Evolutionary conservation across 2,329 filamentous ascomycete genomes (phyloP), one percentile per base, ranked within the genome.

Genomic region (Truncatella angustata): DNA sequence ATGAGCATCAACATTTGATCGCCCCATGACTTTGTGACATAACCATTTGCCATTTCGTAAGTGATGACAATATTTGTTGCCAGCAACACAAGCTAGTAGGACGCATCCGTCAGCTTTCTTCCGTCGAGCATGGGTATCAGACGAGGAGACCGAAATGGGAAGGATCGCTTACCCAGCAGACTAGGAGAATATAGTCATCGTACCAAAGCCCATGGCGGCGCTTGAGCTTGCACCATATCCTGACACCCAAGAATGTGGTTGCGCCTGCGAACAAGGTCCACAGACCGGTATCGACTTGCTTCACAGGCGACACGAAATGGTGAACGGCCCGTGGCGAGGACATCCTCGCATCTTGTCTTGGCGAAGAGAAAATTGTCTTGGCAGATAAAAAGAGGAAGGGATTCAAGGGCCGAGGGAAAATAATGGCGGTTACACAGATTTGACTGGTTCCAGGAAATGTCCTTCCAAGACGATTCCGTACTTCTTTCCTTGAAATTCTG

Each of bases 1-100:
- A 80, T 78, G 51, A 80, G 65, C 56, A 79, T 78, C 58, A 77
- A 75, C 76, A 79, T 79, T 50, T 70, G 71, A 55, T 78, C 74
- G 53, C 75, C 72, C 77, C 77, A 80, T 16, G 65, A 59, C n/a
- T 73, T 51, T n/a, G 37, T 44, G 30, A 51, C 49, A 26, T 51
- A 51, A 10, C 49, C 49, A 20, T 18, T 45, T 9, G 39, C 39
- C 37, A 51, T 44, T 26, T 51, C 37, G 16, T 3, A 5, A 5
- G 37, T 44, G 11, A 45, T 51, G 6, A 51, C 12, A 11, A 18
- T 28, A 45, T 45, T 24, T 20, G 49, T 51, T 30, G 40, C 21
- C 28, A 45, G 37, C 20, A 51, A 39, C 32, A 30, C 35, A 21
- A 45, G 20, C 49, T 51, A 18, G 4, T 24, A 6, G 28, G 5